These are phyloP conservation scores for Psilocybe tampanensis DNA, from an alignment of 768 basidiomycete species.

Conservation along the genomic window DNA sequence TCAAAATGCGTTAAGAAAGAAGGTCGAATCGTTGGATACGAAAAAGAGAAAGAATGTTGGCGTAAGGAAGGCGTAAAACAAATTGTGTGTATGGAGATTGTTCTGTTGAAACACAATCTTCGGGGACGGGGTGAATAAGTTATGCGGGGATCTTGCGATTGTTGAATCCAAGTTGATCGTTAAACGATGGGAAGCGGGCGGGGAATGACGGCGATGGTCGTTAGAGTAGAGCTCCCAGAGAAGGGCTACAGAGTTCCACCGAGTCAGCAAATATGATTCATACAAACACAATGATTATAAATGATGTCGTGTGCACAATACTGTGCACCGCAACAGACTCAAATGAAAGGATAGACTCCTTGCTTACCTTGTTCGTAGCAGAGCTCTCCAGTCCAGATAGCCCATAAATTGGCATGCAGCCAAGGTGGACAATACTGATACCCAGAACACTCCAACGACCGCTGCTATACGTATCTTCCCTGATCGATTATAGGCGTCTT, in stretches of 20 bases:
- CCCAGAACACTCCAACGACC: slow-evolving; percentile 32
- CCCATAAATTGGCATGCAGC: slow-evolving; percentile 34
- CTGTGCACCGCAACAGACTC: background rate
- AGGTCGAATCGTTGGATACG: background rate
- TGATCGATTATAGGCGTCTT: slow-evolving; percentile 27
- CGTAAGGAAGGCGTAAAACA: background rate
- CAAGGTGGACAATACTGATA: slow-evolving; percentile 32
- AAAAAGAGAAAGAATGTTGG: background rate
- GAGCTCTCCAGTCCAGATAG: slow-evolving; percentile 18
- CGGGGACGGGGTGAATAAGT: background rate
- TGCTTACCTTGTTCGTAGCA: slow-evolving; percentile 28
- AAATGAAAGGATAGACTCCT: background rate
- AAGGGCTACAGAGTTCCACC: background rate
- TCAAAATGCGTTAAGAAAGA: background rate
- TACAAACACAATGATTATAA: background rate
- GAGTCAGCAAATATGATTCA: background rate
- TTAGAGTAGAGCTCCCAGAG: background rate
- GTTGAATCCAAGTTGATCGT: background rate
- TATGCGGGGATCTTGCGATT: background rate
- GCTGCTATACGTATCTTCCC: slow-evolving; percentile 25
- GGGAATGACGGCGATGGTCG: background rate
- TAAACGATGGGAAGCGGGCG: background rate
- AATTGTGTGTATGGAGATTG: background rate
- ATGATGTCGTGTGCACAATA: background rate
- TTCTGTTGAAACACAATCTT: background rate